Percentiles rank a stretch among this genome's conserved stretches.
Evolutionary conservation across 2,329 filamentous ascomycete species (phyloP).

Genomic region (Macrophomina phaseolina): DNA sequence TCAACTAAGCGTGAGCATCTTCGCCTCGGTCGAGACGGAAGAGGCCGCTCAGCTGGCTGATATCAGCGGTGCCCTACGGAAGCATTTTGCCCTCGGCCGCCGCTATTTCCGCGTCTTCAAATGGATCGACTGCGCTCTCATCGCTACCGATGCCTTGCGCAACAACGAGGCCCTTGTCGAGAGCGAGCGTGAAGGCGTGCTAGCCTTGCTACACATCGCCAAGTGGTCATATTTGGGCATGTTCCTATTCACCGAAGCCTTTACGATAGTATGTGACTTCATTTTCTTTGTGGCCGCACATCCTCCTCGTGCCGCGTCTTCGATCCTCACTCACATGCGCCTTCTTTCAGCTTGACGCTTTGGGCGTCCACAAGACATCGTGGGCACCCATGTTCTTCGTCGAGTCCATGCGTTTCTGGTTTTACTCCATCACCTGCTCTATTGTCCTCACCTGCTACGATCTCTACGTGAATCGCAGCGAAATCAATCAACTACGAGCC

Average conservation of each 20-base stretch:
- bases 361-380: slow-evolving; percentile 19
- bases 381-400: slow-evolving; percentile 24
- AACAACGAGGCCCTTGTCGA: slow-evolving; percentile 4
- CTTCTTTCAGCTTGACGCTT: slow-evolving; percentile 21
- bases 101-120: slow-evolving; percentile 28
- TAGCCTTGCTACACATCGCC: slow-evolving; percentile 10
- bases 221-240: slow-evolving; percentile 26
- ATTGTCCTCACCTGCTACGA: slow-evolving; percentile 20
- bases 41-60: slow-evolving; percentile 16
- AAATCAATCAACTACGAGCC: slow-evolving; percentile 1
- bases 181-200: slow-evolving; percentile 19
- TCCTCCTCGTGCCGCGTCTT: no score
- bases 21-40: slow-evolving; percentile 4
- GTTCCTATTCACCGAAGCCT: slow-evolving; percentile 23
- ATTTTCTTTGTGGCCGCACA: background rate
- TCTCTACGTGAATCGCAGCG: slow-evolving; percentile 4
- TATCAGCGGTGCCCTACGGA: slow-evolving; percentile 18
- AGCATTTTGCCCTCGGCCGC: slow-evolving; percentile 25
- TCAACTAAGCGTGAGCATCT: slow-evolving; percentile 22
- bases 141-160: slow-evolving; percentile 15
- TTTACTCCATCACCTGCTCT: slow-evolving; percentile 25
- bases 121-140: slow-evolving; percentile 23
- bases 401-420: slow-evolving; percentile 28
- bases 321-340: background rate
- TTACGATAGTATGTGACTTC: slow-evolving; percentile 21